Evolutionary conservation across 2,329 filamentous ascomycete genomes (phyloP), one percentile per base, ranked within the genome.

Genomic region (Pseudopyricularia javanii): DNA sequence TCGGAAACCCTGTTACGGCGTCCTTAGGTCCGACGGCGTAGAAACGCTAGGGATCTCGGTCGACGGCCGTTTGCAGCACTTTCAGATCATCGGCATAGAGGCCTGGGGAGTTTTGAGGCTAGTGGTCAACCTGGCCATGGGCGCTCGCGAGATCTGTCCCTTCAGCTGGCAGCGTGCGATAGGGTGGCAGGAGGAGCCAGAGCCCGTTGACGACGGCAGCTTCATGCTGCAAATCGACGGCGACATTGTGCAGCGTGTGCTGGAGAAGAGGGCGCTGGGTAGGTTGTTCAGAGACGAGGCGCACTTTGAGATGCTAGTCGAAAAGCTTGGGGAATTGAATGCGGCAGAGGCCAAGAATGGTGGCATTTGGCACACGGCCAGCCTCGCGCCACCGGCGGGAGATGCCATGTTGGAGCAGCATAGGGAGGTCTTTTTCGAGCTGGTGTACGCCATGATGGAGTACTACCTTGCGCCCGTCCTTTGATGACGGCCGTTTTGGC

Each of bases 41-140:
- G 78, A 82, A 55, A 68, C 82, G 54, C 63, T 91, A 33, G 88
- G 86, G 1, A 72, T 84, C 7, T 79, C 78, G 7, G 74, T 89
- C 33, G 81, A 88, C 60, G 88, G 88, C 1, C 80, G 83, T 0
- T 61, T 91, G 24, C 79, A 80, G 56, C 79, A 85, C 53, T 85
- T 96, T 59, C 78, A 78, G 1, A 68, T 91, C 14, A 68, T 97
- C 1, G 70, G 74, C 9, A 61, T 76, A 17, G 66, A 77, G 2
- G 76, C 83, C 7, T 86, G 85, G 79, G 74, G 75, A 7, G 71
- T 95, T 4, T 72, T 97, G 5, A 76, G 77, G 54, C 81, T 91
- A 56, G 63, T 96, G 1, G 84, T 94, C 61, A 84, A 85, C 54
- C 64, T 94, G 49, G 81, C 79, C 28, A 64, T 74, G 48, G 64